A percentile compares a stretch with the other conserved stretches of the same genome.
phyloP scores from a whole-genome alignment of 2,329 filamentous ascomycete species.

The Hypoxylon rubiginosum region DNA sequence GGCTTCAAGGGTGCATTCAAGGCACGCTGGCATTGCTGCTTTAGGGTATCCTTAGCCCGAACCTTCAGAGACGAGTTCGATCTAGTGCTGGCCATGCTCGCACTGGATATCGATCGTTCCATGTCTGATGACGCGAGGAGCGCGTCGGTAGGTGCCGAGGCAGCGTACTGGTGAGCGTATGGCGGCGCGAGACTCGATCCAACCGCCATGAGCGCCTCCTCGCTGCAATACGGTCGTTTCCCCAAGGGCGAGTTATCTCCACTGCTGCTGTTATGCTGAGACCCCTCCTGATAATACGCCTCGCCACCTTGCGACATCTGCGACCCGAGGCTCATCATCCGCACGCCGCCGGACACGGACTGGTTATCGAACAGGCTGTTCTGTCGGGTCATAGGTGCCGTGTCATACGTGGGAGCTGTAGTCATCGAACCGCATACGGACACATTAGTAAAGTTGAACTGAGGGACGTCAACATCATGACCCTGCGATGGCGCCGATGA shows the following conservation, averaged over 20 bases:
- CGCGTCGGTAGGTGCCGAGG: constrained; percentile 49
- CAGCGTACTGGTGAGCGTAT: constrained; percentile 50
- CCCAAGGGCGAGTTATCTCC: constrained; percentile 46
- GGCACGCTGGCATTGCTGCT: constrained; percentile 61
- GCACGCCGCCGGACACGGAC: constrained; percentile 48
- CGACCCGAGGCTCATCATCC: constrained; percentile 53
- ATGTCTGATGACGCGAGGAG: constrained; percentile 56
- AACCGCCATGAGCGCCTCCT: constrained; percentile 54
- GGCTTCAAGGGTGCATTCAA: constrained; percentile 58
- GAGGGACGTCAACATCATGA: constrained; percentile 43
- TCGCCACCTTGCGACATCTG: constrained; percentile 51
- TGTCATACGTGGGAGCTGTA: constrained; percentile 52
- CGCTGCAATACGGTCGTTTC: constrained; percentile 45
- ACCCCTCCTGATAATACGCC: constrained; percentile 43
- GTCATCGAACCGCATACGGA: constrained; percentile 56
- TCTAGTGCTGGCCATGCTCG: constrained; percentile 58
- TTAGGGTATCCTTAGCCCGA: constrained; percentile 63
- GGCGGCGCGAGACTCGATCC: constrained; percentile 54
- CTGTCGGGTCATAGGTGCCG: constrained; percentile 52
- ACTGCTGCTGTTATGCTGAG: constrained; percentile 42
- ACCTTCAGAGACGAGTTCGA: constrained; percentile 62
- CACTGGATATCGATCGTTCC: constrained; percentile 64
- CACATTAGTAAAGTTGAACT: constrained; percentile 45
- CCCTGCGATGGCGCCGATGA: constrained; percentile 37
- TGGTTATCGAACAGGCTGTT: constrained; percentile 52